Conservation (phyloP, 2,329 filamentous ascomycete genomes). For the Thielaviopsis ethacetica region DNA sequence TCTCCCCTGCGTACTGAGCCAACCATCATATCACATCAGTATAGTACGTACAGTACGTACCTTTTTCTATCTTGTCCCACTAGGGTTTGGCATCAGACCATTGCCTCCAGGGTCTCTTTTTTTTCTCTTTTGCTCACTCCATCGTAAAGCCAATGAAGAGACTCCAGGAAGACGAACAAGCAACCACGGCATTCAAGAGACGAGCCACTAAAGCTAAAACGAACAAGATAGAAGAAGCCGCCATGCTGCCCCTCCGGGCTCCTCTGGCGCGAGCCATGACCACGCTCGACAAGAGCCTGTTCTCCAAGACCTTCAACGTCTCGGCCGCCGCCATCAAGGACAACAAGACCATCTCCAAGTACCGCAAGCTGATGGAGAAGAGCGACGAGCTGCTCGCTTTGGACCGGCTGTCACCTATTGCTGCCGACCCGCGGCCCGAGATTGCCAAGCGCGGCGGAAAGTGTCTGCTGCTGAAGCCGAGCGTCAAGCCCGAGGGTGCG, state of each 20-base stretch:
- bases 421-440: slow-evolving; percentile 41
- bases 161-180: not conserved
- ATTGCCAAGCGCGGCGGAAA: slow-evolving; percentile 39
- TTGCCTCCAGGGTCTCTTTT: not conserved
- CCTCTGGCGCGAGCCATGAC: slow-evolving; percentile 67
- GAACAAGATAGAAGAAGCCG: slow-evolving; percentile 15
- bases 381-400: slow-evolving; percentile 49
- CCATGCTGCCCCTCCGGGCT: slow-evolving; percentile 53
- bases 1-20: not conserved
- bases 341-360: slow-evolving; percentile 54
- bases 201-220: not conserved
- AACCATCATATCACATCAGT: too few species aligned
- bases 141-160: not conserved
- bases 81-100: not conserved
- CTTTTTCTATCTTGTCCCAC: not conserved
- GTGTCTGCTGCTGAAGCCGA: slow-evolving; percentile 42
- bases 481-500: slow-evolving; percentile 36
- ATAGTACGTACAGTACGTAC: too few species aligned
- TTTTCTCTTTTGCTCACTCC: too few species aligned
- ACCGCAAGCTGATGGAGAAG: slow-evolving; percentile 48
- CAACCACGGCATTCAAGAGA: not conserved
- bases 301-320: slow-evolving; percentile 58
- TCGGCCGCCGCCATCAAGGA: slow-evolving; percentile 66
- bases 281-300: slow-evolving; percentile 68
- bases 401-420: slow-evolving; percentile 47